Percentiles rank a stretch among this genome's conserved stretches.
Conservation (phyloP, 805 yeast genomes). For the Kodamaea neixiangensis region DNA sequence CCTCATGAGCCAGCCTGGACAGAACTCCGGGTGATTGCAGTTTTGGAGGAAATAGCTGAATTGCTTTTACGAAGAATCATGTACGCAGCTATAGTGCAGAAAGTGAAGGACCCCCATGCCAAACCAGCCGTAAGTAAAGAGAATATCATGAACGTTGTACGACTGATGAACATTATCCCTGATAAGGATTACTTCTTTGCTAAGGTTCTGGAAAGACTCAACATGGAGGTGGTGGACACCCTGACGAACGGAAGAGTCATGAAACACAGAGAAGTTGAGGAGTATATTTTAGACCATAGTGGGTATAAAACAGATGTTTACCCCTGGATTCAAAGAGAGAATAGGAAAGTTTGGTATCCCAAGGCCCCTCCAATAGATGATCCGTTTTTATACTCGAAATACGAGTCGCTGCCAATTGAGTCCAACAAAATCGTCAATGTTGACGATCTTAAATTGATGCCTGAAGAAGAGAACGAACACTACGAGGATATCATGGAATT, state of each 20-base stretch:
- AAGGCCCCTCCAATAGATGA: not conserved
- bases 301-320: not conserved
- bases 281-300: constrained; percentile 10
- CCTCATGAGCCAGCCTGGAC: not conserved
- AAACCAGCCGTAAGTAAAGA: not conserved
- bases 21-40: constrained; percentile 9
- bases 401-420: no score
- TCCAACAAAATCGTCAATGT: not conserved
- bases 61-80: constrained; percentile 9
- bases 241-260: constrained; percentile 10
- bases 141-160: constrained; percentile 6
- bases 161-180: constrained; percentile 4
- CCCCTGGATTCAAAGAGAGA: constrained; percentile 6
- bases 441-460: not conserved
- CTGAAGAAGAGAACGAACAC: not conserved
- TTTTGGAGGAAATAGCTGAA: constrained; percentile 14
- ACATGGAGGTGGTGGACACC: constrained; percentile 10
- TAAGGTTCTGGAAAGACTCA: constrained; percentile 6
- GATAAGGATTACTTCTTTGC: constrained; percentile 13
- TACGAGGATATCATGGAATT: not conserved
- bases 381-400: not conserved
- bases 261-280: constrained; percentile 8
- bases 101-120: not conserved
- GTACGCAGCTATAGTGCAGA: constrained; percentile 6
- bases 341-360: not conserved